Evolutionary conservation across 2,329 filamentous ascomycete species (phyloP).

Genomic region (Lecanicillium sp.): DNA sequence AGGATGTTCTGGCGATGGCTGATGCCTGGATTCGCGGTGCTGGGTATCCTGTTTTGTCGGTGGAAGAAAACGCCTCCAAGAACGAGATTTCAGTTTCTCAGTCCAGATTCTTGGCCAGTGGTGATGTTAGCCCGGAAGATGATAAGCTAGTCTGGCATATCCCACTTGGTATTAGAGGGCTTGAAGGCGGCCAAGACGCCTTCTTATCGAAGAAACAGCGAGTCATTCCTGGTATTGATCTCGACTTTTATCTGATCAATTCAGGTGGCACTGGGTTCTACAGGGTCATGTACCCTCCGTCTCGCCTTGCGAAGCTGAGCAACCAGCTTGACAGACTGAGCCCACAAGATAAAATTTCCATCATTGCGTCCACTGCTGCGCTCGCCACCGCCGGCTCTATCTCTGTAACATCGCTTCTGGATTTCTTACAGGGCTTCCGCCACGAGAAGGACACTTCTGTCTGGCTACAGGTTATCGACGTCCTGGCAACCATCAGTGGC

Average conservation of each 20-base stretch:
- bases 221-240: conserved; percentile 64
- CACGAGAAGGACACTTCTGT: conserved; percentile 78
- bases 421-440: conserved; percentile 78
- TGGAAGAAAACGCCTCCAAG: conserved; percentile 70
- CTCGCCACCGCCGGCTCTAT: conserved; percentile 81
- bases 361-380: conserved; percentile 82
- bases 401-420: conserved; percentile 71
- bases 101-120: conserved; percentile 81
- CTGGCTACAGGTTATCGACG: conserved; percentile 76
- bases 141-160: conserved; percentile 94
- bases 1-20: conserved; percentile 84
- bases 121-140: conserved; percentile 84
- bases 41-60: conserved; percentile 82
- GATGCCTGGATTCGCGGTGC: conserved; percentile 91
- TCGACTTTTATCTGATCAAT: conserved; percentile 90
- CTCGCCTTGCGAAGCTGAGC: conserved; percentile 72
- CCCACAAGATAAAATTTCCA: conserved; percentile 84
- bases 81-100: conserved; percentile 69
- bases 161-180: conserved; percentile 66
- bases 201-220: conserved; percentile 71
- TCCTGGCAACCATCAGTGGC: conserved; percentile 67
- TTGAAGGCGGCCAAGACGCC: conserved; percentile 53
- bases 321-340: conserved; percentile 68
- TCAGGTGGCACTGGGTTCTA: conserved; percentile 82
- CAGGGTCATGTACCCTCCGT: conserved; percentile 82